Evolutionary conservation across 2,329 filamentous ascomycete genomes (phyloP), one percentile per base, ranked within the genome.

Genomic region (Trichocomaceae sp.): DNA sequence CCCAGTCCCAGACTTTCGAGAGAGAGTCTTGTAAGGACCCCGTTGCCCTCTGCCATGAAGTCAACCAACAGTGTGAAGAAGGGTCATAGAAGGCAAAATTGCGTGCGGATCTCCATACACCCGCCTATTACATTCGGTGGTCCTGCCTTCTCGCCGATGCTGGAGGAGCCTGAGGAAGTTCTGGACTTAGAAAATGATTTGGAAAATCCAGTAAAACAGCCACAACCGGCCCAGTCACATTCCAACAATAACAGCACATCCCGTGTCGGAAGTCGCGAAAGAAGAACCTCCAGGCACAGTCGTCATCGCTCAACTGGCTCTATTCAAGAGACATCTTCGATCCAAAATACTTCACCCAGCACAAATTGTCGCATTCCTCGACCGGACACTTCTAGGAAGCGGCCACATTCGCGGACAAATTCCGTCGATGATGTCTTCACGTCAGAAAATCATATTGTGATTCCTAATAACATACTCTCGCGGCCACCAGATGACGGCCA

Each of bases 41-140:
- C 63, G 29, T 50, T 68, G 35, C 58, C 63, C 19, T 72, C 69
- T 4, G 68, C 69, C 5, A 51, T 71, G 52, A 71, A 70, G 50
- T 62, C 63, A 7, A 61, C 63, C 3, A 68, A 63, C 9, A 63
- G 63, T 1, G 61, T 64, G n/a, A 67, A 69, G 26, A 72, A 70
- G 52, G 69, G 71, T 12, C 72, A 76, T 55, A 64, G 65, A 48
- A 68, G 72, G 37, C 72, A 75, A 39, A 74, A 75, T 47, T 75
- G 71, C 52, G 69, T 75, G 2, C 69, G 72, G 19, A 73, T 75
- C 50, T 70, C 72, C 1, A 71, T 69, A 29, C 63, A 69, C 47
- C 68, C 66, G 9, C 67, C 69, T 0, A 66, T 70, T 54, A 65
- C 69, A 17, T 71, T 71, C 45, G 63, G 64, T 4, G 63, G 64